Base-by-base conservation (phyloP, 352 stramenopile species). In the Globisporangium nodosum region DNA sequence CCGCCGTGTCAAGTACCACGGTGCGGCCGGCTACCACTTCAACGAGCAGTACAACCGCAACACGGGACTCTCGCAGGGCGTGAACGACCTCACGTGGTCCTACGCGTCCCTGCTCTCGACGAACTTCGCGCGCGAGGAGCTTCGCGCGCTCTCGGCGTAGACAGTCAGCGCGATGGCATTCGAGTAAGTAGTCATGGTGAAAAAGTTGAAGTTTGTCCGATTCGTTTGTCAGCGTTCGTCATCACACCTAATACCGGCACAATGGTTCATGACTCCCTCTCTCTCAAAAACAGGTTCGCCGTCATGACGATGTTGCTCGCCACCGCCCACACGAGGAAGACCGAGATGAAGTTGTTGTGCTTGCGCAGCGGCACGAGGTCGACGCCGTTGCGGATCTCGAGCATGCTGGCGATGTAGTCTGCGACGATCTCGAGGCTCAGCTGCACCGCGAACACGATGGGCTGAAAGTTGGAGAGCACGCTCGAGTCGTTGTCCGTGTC, bases 1-100 rank as follows among this genome's bases (percentile, higher is more conserved):
- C n/a, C 60, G 27, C 50, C 60, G 60, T 27, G 54, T 65, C 56
- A 68, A 68, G 56, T 68, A 58, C 65, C 60, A 71, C 60, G 60
- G 60, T 49, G 56, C 60, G 0, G 46, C 47, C 5, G 37, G 49
- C 46, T 63, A 51, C 57, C 65, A 71, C 61, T 62, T 71, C 35
- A 71, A 71, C 43, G 65, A 68, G 61, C 65, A 71, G 65, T 71
- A 58, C 65, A 71, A 71, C 60, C 65, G 65, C 60, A 50, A 68
- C 45, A 63, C 65, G 54, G 65, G 65, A 18, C 5, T 49, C 6
- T 16, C 51, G 21, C 65, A 68, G 49, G 65, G 65, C 50, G 64
- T 71, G 55, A 71, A 64, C 56, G 64, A 71, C 49, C 49, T 71
- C 51, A 71, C 60, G 51, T 71, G 65, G 65, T 71, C 65, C 48